phyloP scores from a whole-genome alignment of 305 asterid species.

The Ajuga reptans region DNA sequence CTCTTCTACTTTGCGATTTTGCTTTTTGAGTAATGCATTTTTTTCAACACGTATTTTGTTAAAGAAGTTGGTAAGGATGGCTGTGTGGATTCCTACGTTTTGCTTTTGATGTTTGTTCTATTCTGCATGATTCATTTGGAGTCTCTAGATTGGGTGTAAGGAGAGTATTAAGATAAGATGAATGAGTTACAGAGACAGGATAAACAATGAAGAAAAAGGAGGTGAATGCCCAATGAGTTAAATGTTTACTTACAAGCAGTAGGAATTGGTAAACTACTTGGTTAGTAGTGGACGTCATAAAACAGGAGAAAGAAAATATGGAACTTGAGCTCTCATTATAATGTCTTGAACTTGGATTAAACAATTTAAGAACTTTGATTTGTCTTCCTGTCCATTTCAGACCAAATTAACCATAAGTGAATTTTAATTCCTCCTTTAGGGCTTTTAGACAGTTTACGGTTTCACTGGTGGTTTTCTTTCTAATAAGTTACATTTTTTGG shows the following conservation, averaged over 20 bases:
- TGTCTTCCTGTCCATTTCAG: neutral
- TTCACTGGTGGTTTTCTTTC: neutral
- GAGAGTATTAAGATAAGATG: neutral
- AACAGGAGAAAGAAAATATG: neutral
- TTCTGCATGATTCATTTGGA: constrained; percentile 8
- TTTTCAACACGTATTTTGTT: neutral
- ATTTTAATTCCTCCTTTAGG: neutral
- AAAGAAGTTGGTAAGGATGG: neutral
- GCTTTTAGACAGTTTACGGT: neutral
- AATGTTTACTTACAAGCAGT: neutral
- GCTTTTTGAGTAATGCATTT: constrained; percentile 9
- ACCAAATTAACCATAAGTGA: neutral
- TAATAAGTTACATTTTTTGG: too few relatives aligned
- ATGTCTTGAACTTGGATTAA: neutral
- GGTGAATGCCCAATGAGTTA: neutral
- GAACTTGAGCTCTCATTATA: neutral
- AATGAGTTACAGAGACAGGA: neutral
- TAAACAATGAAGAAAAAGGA: neutral
- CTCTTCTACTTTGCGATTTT: constrained; percentile 17
- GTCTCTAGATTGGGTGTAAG: constrained; percentile 1
- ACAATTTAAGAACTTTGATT: neutral
- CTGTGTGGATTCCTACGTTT: neutral
- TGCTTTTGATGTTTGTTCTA: constrained; percentile 8
- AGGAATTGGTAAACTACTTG: neutral
- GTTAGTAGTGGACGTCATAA: neutral